Base-by-base conservation (phyloP, 441 rosid species). In the Erodium moschatum region DNA sequence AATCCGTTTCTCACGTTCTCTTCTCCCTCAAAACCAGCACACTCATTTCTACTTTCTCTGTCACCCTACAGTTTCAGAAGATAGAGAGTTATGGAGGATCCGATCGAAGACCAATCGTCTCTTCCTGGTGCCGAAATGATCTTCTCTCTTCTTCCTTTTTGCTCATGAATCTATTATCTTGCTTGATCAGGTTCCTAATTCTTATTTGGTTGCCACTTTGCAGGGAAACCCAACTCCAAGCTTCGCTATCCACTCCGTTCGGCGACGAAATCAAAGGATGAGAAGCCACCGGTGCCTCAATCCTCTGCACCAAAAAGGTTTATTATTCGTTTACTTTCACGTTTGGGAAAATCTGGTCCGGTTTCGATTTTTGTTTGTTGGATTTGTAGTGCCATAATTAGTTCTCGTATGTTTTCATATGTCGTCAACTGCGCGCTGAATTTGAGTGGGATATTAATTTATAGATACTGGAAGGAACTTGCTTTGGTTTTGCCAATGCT, bases 241-340 rank as follows among this genome's bases (percentile, higher is more conserved):
- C 74, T 86, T 6, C 80, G 89, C 63, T 89, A 87, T 78, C 91
- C 94, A 29, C 84, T 89, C 35, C 84, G 98, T 81, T 90, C 97
- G 8, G 88, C 90, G 5, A 66, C 77, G 52, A 87, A 58, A 20
- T 20, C 27, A 1, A 58, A 58, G 63, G 63, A 58, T 20, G 87
- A 85, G 70, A 88, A 84, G 81, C 75, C 84, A 13, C 78, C 82
- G 21, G 80, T 65, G 64, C 74, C 15, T 62, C 87, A 6, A 76
- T 79, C 92, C 70, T 81, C 89, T 54, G 80, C 77, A 1, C 74
- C 85, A 15, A 79, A 75, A 72, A 88, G 96, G 98, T 90, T n/a
- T n/a, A n/a, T n/a, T n/a, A n/a, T n/a, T n/a, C n/a, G n/a, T n/a
- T n/a, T n/a, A n/a, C n/a, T n/a, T n/a, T n/a, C n/a, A 6, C 31